These are phyloP conservation scores for Suillus spraguei DNA, from an alignment of 768 basidiomycete genomes.

Conservation along the genomic window DNA sequence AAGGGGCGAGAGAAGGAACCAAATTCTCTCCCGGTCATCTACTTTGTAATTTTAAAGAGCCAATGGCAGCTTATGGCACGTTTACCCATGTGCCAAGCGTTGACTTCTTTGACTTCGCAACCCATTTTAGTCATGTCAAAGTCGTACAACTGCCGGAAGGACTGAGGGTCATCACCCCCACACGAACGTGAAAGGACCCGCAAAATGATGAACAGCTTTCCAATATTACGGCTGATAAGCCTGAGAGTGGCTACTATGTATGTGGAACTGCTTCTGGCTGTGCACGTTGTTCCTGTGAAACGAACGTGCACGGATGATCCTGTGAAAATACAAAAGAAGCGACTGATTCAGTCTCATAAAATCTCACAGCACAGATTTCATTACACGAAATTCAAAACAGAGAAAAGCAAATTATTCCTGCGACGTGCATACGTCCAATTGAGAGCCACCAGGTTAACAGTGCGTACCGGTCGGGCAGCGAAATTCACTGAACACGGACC, in stretches of 20 bases:
- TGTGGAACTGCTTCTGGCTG: too few species aligned
- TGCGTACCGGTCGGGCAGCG: too few species aligned
- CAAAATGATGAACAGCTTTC: background rate
- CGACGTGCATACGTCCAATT: too few species aligned
- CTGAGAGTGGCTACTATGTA: background rate
- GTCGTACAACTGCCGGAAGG: too few species aligned
- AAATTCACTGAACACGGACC: too few species aligned
- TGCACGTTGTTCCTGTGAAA: conserved; percentile 1
- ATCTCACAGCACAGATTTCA: too few species aligned
- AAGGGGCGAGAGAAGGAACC: conserved; percentile 4
- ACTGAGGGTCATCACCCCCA: background rate
- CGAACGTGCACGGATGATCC: background rate
- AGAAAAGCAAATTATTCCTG: too few species aligned
- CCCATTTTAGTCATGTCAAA: background rate
- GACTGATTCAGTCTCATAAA: too few species aligned
- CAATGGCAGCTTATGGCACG: conserved; percentile 6
- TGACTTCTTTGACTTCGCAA: background rate
- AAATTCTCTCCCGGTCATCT: background rate
- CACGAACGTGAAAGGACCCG: background rate
- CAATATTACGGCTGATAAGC: background rate
- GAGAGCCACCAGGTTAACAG: too few species aligned
- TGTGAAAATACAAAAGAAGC: background rate
- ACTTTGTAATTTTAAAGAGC: background rate
- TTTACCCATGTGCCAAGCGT: background rate
- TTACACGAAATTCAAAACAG: too few species aligned